Evolutionary conservation across 73 alveolate species (phyloP).

Genomic region (Paramecium caudatum): DNA sequence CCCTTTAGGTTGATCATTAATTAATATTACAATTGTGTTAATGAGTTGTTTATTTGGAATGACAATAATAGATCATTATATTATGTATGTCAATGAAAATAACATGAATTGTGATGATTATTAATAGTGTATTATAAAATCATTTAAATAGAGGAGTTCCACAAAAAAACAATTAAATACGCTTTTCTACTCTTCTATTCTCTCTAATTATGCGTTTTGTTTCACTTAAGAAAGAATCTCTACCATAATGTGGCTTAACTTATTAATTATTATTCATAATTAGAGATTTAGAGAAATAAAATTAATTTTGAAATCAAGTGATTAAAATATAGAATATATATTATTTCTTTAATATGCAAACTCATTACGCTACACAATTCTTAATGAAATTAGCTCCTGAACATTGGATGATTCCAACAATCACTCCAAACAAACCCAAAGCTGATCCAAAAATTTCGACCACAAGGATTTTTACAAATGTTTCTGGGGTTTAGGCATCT

Average conservation of each 20-base stretch:
- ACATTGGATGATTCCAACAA: conserved; percentile 94
- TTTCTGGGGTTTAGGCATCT: conserved; percentile 98
- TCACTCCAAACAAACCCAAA: conserved; percentile 95
- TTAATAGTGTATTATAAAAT: too few relatives aligned
- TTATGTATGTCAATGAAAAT: background rate
- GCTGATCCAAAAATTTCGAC: conserved; percentile 99
- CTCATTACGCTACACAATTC: background rate
- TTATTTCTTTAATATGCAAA: background rate
- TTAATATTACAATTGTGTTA: conserved; percentile 31
- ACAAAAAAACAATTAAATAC: too few relatives aligned
- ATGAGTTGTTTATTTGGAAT: background rate
- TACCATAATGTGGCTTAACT: too few relatives aligned
- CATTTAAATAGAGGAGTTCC: too few relatives aligned
- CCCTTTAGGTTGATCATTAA: background rate
- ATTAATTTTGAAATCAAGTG: too few relatives aligned
- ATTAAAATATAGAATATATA: conserved; percentile 2
- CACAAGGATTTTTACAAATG: conserved; percentile 97
- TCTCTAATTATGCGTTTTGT: too few relatives aligned
- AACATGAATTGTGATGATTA: too few relatives aligned
- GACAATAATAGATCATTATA: conserved; percentile 31
- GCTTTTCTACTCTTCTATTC: too few relatives aligned
- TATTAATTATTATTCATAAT: too few relatives aligned
- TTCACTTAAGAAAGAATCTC: too few relatives aligned
- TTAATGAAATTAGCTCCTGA: conserved; percentile 84
- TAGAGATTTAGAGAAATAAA: too few relatives aligned